A percentile compares a stretch with the other conserved stretches of the same genome.
phyloP scores from a whole-genome alignment of 768 basidiomycete species.

The Macrolepiota dolichaula region DNA sequence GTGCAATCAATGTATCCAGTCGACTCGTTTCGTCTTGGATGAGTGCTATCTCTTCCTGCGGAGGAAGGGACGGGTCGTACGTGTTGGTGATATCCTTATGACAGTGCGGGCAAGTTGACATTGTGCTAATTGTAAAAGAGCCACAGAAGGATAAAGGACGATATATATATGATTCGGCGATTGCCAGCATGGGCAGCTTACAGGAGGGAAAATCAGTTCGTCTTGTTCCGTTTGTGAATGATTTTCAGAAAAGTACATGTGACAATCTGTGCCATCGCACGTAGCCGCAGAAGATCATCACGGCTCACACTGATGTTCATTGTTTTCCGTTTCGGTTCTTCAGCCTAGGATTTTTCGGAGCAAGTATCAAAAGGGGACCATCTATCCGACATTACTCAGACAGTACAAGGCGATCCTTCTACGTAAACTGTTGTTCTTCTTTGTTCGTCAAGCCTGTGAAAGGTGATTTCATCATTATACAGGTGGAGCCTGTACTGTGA shows the following conservation, averaged over 20 bases:
- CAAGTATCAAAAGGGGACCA: constrained; percentile 22
- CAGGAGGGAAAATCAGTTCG: too few relatives aligned
- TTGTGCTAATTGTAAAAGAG: too few relatives aligned
- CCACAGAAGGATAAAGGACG: too few relatives aligned
- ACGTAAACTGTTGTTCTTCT: constrained; percentile 25
- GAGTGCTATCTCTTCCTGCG: neutral
- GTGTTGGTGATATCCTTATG: neutral
- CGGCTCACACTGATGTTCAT: too few relatives aligned
- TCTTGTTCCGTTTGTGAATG: too few relatives aligned
- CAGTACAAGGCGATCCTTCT: constrained; percentile 25
- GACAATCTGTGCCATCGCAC: too few relatives aligned
- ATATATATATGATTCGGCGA: too few relatives aligned
- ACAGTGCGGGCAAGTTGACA: neutral
- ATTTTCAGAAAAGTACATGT: too few relatives aligned
- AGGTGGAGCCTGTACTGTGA: constrained; percentile 18
- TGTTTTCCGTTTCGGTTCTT: too few relatives aligned
- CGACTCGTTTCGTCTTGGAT: neutral
- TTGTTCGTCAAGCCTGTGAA: constrained; percentile 21
- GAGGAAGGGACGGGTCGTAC: neutral
- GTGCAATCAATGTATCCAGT: neutral
- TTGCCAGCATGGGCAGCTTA: too few relatives aligned
- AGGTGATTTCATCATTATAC: constrained; percentile 18
- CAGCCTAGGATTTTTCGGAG: too few relatives aligned
- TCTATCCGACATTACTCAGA: constrained; percentile 22
- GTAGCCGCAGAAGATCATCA: too few relatives aligned